Evolutionary conservation across 2,329 filamentous ascomycete species (phyloP), one percentile per base, ranked within the genome.

Genomic region (Camillea tinctor): DNA sequence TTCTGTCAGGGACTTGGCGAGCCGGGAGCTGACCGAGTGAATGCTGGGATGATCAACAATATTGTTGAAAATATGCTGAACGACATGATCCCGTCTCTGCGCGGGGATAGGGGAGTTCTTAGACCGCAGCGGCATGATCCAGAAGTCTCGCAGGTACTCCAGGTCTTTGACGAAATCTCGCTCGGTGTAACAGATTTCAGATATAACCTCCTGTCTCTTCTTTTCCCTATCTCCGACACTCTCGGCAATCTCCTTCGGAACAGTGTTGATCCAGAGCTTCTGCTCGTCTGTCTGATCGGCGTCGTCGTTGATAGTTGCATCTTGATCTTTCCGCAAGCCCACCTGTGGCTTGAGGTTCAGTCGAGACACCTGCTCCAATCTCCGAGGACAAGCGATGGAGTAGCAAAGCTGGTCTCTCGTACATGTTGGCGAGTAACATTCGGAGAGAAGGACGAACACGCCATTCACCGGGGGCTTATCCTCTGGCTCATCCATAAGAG

Each of bases 261-360:
- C 95, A 15, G 93, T 97, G 75, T 98, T 98, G 76, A 99, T 99
- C 95, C 95, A 99, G 44, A 99, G 84, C 76, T 98, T 98, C 79
- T 98, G 95, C 74, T 98, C 93, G 71, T 97, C 93, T 30, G 90
- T 92, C 70, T 95, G 89, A 60, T 93, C 90, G 50, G 75, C 80
- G 64, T 95, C 92, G 68, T 96, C 93, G 71, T 95, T 72, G 81
- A 84, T 73, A 44, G 79, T 79, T 15, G 81, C 78, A 21, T 81
- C 79, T 52, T 84, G 81, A 54, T 85, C 81, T 66, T 84, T 84
- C 74, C 91, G 92, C 68, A 99, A 80, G 60, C 93, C 93, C 26
- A 93, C 92, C 67, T 94, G 92, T 63, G 93, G 91, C 77, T 97
- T 96, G 75, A 98, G 81, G 73, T 99, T 98, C 67, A 98, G 79